Conservation (phyloP, 2,329 filamentous ascomycete species). For the Sclerotinia nivalis region DNA sequence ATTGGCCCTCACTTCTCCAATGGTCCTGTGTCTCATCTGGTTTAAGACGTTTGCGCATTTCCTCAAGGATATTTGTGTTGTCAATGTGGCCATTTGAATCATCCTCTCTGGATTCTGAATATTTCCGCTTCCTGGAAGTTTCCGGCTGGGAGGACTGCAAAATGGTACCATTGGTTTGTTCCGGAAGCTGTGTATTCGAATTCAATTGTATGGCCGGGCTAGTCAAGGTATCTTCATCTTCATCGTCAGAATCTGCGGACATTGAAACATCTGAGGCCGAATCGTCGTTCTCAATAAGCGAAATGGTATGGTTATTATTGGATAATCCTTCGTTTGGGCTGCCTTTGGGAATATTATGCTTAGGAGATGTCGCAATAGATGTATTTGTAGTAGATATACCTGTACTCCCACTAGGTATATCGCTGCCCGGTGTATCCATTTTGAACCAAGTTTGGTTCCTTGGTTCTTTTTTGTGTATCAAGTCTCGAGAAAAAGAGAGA, state of each 20-base stretch:
- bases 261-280: conserved; percentile 44
- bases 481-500: conserved; percentile 28
- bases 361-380: conserved; percentile 26
- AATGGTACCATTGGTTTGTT: conserved; percentile 16
- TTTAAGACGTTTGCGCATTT: conserved; percentile 37
- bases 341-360: conserved; percentile 26
- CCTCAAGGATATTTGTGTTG: conserved; percentile 25
- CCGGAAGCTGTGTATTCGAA: conserved; percentile 11
- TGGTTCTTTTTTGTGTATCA: conserved; percentile 20
- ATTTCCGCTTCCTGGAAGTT: conserved; percentile 37
- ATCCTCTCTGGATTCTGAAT: conserved; percentile 27
- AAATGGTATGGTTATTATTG: conserved; percentile 26
- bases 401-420: conserved; percentile 34
- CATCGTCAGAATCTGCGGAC: conserved; percentile 42
- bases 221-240: conserved; percentile 30
- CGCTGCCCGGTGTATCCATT: conserved; percentile 37
- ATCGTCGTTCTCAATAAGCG: conserved; percentile 33
- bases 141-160: conserved; percentile 18
- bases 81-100: conserved; percentile 28
- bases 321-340: conserved; percentile 22
- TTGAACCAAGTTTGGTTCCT: conserved; percentile 21
- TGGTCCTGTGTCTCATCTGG: conserved; percentile 30
- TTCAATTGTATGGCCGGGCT: conserved; percentile 22
- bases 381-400: conserved; percentile 37
- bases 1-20: conserved; percentile 30